Evolutionary conservation across 345 rosid genomes (phyloP).

Genomic region (Eucalyptus sp.): DNA sequence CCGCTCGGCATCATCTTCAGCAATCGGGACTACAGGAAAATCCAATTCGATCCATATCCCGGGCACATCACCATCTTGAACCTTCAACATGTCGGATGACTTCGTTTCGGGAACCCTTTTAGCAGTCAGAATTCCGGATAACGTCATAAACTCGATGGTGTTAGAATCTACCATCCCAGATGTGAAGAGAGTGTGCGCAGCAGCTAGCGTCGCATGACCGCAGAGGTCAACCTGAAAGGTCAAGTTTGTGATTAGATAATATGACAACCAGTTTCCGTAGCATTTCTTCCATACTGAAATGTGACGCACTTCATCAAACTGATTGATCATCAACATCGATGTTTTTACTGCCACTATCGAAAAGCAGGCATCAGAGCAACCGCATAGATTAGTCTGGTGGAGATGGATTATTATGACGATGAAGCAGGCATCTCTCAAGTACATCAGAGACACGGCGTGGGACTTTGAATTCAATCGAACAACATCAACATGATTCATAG

Average conservation of each 20-base stretch:
- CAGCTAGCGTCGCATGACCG: no score
- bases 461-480: not conserved
- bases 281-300: not conserved
- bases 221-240: no score
- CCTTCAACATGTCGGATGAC: no score
- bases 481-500: not conserved
- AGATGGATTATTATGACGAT: not conserved
- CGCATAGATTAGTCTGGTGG: not conserved
- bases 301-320: not conserved
- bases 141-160: no score
- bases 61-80: not conserved
- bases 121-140: no score
- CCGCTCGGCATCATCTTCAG: slow-evolving; percentile 20
- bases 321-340: not conserved
- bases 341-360: not conserved
- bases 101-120: no score
- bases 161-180: no score
- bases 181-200: no score
- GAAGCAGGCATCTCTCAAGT: not conserved
- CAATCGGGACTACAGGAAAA: slow-evolving; percentile 29
- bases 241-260: not conserved
- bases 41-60: slow-evolving; percentile 36
- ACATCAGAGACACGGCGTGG: not conserved
- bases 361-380: not conserved
- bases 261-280: not conserved